Evolutionary conservation across 2,329 filamentous ascomycete genomes (phyloP), one percentile per base, ranked within the genome.

Genomic region (Fusarium incarnatum): DNA sequence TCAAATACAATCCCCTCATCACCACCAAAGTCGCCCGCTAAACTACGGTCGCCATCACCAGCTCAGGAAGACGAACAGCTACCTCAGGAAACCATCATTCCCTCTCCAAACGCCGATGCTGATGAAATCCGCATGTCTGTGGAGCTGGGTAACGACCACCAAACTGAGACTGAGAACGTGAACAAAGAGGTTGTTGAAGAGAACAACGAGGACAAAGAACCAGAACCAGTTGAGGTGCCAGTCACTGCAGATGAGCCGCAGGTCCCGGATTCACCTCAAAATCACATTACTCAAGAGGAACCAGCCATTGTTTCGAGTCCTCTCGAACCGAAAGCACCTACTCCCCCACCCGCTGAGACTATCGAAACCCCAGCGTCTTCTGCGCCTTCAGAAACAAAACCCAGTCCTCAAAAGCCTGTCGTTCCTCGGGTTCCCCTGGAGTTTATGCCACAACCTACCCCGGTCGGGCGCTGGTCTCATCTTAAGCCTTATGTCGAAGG

Each of bases 401-500:
- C 58, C 40, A 75, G 71, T 40, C 72, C 73, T 8, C 68, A 61
- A 34, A 75, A 75, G 46, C 46, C 57, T 15, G 42, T 49, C 12
- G 49, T 66, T 15, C 44, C 56, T 28, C 61, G 62, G n/a, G 41
- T 70, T 23, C 56, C 50, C 10, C 57, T 68, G n/a, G 49, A 60
- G 22, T 54, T 55, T 23, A 72, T 76, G 58, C 72, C 77, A 30
- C 78, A 80, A 37, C 77, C 77, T 49, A 63, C 70, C 8, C 78
- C 77, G 15, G 58, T 56, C 15, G 78, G 80, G 4, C 77, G 78
- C 23, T 83, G 80, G 79, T 73, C 80, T 22, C 70, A 81, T 42
- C 74, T 84, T 11, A 83, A 80, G 3, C 80, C 82, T 6, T 83
- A 82, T 52, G 60, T 84, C 10, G 76, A 79, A 30, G 79, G 77